These are phyloP conservation scores for Exophiala xenobiotica DNA, from an alignment of 2,329 filamentous ascomycete species.

Conservation along the genomic window DNA sequence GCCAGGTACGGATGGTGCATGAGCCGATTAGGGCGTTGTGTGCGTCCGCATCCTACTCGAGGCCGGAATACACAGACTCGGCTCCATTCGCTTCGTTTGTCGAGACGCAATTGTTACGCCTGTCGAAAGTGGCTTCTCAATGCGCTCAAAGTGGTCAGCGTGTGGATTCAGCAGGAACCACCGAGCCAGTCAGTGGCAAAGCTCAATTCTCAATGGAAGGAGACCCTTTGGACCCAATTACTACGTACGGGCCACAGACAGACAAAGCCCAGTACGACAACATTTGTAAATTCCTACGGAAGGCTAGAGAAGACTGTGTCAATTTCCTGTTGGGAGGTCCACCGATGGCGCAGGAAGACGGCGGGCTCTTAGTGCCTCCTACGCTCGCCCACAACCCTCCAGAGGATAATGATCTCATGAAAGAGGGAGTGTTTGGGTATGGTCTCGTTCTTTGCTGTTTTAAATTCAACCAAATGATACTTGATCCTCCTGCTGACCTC, in stretches of 20 bases:
- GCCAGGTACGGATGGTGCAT: not conserved
- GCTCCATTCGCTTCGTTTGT: not conserved
- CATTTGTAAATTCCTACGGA: constrained; percentile 42
- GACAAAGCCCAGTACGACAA: constrained; percentile 44
- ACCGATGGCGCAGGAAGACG: not conserved
- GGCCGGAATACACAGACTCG: not conserved
- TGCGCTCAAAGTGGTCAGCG: not conserved
- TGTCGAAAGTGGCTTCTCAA: not conserved
- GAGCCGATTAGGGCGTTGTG: not conserved
- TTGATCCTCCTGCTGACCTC: not conserved
- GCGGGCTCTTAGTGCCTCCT: not conserved
- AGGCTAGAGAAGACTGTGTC: constrained; percentile 20
- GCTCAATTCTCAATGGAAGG: too few species aligned
- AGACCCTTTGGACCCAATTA: constrained; percentile 65
- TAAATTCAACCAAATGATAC: not conserved
- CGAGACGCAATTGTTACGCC: not conserved
- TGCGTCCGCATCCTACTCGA: not conserved
- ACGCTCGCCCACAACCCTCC: not conserved
- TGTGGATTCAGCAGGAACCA: not conserved
- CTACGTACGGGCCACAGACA: constrained; percentile 45
- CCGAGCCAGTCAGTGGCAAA: too few species aligned
- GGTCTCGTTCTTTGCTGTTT: not conserved
- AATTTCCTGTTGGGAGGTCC: not conserved
- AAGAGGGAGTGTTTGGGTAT: not conserved
- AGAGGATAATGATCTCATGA: not conserved